Evolutionary conservation across 306 rosid genomes (phyloP).

Genomic region (Biancaea sappan): DNA sequence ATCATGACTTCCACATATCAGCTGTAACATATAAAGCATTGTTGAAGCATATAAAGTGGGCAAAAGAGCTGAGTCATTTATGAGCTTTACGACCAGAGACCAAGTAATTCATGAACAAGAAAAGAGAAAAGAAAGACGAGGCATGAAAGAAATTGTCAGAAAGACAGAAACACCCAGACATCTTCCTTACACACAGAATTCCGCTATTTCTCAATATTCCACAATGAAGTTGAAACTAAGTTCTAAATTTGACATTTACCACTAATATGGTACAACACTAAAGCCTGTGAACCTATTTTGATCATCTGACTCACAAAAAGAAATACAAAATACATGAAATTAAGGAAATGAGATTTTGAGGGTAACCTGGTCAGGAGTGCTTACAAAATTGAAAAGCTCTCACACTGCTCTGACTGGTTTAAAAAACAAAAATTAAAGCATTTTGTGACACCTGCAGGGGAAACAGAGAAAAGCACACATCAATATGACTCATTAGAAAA

Average conservation of each 20-base stretch:
- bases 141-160: neutral
- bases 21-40: neutral
- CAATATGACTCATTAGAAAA: conserved; percentile 22
- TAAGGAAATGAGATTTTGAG: conserved; percentile 33
- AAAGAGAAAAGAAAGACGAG: neutral
- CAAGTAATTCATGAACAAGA: conserved; percentile 19
- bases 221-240: conserved; percentile 23
- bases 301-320: conserved; percentile 34
- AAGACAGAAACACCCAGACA: conserved; percentile 5
- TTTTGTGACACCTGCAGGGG: conserved; percentile 45
- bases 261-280: conserved; percentile 43
- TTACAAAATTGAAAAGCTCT: conserved; percentile 42
- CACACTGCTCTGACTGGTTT: conserved; percentile 46
- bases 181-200: conserved; percentile 16
- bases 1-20: neutral
- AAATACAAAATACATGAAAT: conserved; percentile 26
- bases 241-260: conserved; percentile 37
- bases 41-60: neutral
- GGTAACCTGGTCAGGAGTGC: conserved; percentile 53
- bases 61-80: neutral
- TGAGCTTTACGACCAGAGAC: neutral
- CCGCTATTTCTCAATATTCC: conserved; percentile 8
- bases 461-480: conserved; percentile 26
- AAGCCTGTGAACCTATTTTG: conserved; percentile 31
- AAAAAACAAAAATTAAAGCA: conserved; percentile 29